Evolutionary conservation across 106 monocot genomes (phyloP).

Genomic region (Dendrobium huoshanense): DNA sequence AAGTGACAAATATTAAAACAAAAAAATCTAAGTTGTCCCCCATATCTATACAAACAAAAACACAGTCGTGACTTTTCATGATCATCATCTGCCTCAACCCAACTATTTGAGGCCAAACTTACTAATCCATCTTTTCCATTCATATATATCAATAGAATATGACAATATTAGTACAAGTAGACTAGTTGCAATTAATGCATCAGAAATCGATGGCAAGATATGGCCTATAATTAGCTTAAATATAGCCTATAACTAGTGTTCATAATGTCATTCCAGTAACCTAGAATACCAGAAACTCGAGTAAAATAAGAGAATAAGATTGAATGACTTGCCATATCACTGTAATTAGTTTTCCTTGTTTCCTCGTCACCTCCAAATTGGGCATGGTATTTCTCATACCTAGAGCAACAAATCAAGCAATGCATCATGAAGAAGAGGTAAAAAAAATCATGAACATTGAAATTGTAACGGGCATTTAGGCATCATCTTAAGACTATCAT

Average conservation of each 20-base stretch:
- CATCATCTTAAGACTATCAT: no score
- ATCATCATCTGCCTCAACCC: not conserved
- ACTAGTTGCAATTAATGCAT: not conserved
- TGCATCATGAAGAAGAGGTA: not conserved
- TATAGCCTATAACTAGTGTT: not conserved
- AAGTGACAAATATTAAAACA: not conserved
- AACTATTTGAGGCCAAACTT: not conserved
- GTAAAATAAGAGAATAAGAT: not conserved
- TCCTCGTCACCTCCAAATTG: constrained; percentile 61
- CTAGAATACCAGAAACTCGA: not conserved
- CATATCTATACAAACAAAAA: not conserved
- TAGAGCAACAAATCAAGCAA: constrained; percentile 12
- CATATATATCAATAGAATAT: not conserved
- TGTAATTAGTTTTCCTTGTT: constrained; percentile 57
- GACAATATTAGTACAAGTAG: not conserved
- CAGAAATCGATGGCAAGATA: not conserved
- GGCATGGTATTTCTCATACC: constrained; percentile 80
- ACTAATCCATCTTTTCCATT: not conserved
- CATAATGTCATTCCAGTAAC: not conserved
- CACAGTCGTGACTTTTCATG: not conserved
- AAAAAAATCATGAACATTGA: no score
- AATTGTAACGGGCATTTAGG: no score
- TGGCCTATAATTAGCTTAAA: not conserved
- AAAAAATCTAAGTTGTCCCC: not conserved
- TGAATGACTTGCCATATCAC: constrained; percentile 51